Evolutionary conservation across 352 stramenopile species (phyloP), one percentile per base, ranked within the genome.

Genomic region (Phytophthora pistaciae): DNA sequence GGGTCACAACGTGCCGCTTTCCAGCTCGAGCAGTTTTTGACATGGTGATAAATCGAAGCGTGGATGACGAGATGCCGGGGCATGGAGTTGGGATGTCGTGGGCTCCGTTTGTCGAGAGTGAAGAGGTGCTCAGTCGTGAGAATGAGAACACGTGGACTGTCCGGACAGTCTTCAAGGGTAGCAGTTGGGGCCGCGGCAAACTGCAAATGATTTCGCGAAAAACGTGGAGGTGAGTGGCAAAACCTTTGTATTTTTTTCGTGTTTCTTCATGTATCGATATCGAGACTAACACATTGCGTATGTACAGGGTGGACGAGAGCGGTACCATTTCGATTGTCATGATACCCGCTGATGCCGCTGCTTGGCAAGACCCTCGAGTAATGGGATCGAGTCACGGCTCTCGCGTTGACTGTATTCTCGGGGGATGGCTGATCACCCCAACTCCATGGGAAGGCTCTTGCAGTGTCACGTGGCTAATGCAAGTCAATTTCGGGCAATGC

Each of bases 401-500:
- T 11, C 83, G 84, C 8, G 83, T 91, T 1, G 86, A 93, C 44
- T 91, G 80, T 58, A 81, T 95, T 66, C 66, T 93, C 5, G 83
- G 84, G 4, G 85, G 87, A 21, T 95, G 83, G 81, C 57, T 93
- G 46, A 82, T 94, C 50, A 80, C 79, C 1, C 86, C 84, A 16
- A 88, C 84, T 6, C 75, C 81, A 8, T 78, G 78, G 7, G 81
- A 92, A 50, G 83, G 90, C 21, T 85, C 83, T 2, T 93, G 84
- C 53, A 85, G 73, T 0, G 83, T 93, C 11, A 93, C 84, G 23
- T 92, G 85, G 87, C n/a, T 95, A n/a, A 87, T 91, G 78, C 84
- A 95, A 60, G 81, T 73, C 27, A 92, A 95, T 68, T 93, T 93
- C 56, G 82, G 82, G 14, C 70, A 87, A 53, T 92, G 85, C 52